Conservation (phyloP, 2,329 filamentous ascomycete species). For the Aspergillus sp. region DNA sequence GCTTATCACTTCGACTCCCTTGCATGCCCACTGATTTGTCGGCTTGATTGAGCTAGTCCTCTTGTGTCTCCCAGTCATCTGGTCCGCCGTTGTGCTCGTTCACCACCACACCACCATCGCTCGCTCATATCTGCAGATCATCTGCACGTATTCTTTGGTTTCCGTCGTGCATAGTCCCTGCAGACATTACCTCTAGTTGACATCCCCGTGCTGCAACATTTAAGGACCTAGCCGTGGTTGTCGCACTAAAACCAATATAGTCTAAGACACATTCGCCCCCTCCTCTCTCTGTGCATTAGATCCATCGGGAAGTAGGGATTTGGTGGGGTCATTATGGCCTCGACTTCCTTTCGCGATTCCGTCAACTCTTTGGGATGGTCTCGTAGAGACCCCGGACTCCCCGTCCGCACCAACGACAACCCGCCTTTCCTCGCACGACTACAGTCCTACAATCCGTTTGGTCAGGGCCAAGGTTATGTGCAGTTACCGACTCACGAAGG, state of each 20-base stretch:
- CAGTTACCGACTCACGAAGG: slow-evolving; percentile 78
- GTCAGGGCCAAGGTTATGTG: slow-evolving; percentile 69
- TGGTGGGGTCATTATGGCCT: slow-evolving; percentile 16
- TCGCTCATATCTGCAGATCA: slow-evolving; percentile 36
- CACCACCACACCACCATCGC: slow-evolving; percentile 15
- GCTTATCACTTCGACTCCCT: slow-evolving; percentile 9
- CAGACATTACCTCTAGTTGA: slow-evolving; percentile 22
- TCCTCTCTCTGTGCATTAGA: background rate
- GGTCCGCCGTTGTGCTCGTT: slow-evolving; percentile 19
- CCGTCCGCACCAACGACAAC: slow-evolving; percentile 55
- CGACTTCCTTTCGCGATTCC: slow-evolving; percentile 76
- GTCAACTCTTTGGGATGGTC: slow-evolving; percentile 95
- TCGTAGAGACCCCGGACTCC: slow-evolving; percentile 67
- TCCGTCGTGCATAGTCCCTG: slow-evolving; percentile 39
- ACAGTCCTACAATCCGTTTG: slow-evolving; percentile 80
- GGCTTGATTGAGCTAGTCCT: slow-evolving; percentile 6
- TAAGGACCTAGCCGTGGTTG: too few species aligned
- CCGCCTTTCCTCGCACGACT: slow-evolving; percentile 70
- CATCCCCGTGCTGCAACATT: slow-evolving; percentile 8
- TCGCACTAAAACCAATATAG: too few species aligned
- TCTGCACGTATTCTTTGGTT: slow-evolving; percentile 40
- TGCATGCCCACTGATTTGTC: slow-evolving; percentile 7
- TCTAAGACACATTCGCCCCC: too few species aligned
- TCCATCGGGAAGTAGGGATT: background rate
- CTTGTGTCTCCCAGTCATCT: slow-evolving; percentile 27